Base-by-base conservation (phyloP, 139 green algal species). In the Ettlia oleoabundans region DNA sequence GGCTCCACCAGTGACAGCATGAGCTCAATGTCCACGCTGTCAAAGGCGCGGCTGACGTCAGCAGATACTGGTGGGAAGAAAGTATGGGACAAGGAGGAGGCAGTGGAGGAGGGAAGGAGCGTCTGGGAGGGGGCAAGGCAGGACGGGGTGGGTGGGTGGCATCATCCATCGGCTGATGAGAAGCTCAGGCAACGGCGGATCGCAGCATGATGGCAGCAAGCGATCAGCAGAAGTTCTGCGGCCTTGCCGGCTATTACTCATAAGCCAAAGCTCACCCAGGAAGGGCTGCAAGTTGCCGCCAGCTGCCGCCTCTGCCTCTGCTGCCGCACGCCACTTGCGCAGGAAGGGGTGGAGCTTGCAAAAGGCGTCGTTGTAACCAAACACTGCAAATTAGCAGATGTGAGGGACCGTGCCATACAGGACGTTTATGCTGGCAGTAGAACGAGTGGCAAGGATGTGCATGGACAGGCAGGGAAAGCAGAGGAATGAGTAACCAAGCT, bases 31-130 rank as follows among this genome's bases (percentile, higher is more conserved):
- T 85, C 32, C 32, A 98, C 81, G 66, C 82, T 83, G 85, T 98
- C 95, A 86, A 97, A 98, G 0, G 95, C 95, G 4, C 84, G 76
- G 21, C 81, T 89, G 22, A 98, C 83, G 66, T 98, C 73, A 24
- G 52, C 73, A 40, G 73, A 69, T 26, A 69, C 53, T 81, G 58
- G 18, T 5, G 35, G 58, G 1, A 24, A 26, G 28, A 55, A 21
- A 42, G 33, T 7, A 63, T 15, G 52, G 32, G 15, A 22, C 0
- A 2, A 32, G 67, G n/a, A 58, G 22, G 21, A 37, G 38, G n/a
- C n/a, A n/a, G n/a, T n/a, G n/a, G n/a, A n/a, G n/a, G n/a, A n/a
- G n/a, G n/a, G n/a, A n/a, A n/a, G n/a, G n/a, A n/a, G n/a, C n/a
- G n/a, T n/a, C n/a, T n/a, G n/a, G n/a, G n/a, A n/a, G n/a, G n/a